phyloP scores from a whole-genome alignment of 768 basidiomycete genomes.

The Ephemerocybe angulata region DNA sequence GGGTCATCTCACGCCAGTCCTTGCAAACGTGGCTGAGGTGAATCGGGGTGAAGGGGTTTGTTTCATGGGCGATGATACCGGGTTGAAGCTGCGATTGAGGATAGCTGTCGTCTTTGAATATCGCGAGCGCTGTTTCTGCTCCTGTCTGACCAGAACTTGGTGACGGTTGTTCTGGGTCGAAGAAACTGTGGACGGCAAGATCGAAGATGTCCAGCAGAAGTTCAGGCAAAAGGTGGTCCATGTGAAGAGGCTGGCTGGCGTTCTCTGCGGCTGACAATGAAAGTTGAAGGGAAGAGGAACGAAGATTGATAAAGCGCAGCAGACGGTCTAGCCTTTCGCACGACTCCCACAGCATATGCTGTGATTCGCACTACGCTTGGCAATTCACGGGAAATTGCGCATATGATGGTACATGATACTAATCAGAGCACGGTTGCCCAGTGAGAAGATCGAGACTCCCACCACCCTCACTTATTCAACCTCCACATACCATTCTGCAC shows the following conservation, averaged over 20 bases:
- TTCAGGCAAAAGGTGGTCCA: neutral
- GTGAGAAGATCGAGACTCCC: neutral
- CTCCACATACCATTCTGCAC: slow-evolving; percentile 72
- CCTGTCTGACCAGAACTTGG: too few species aligned
- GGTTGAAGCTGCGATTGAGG: neutral
- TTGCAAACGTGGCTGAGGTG: neutral
- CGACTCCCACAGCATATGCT: too few species aligned
- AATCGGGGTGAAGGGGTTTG: neutral
- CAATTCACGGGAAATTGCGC: neutral
- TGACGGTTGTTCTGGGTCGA: too few species aligned
- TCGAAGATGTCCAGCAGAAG: neutral
- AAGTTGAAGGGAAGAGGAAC: too few species aligned
- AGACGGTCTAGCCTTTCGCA: too few species aligned
- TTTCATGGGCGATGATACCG: neutral
- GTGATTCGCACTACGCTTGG: too few species aligned
- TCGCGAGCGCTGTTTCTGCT: too few species aligned
- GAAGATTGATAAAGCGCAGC: too few species aligned
- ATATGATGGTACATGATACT: neutral
- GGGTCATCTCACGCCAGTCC: neutral
- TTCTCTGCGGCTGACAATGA: too few species aligned
- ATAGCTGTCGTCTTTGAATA: too few species aligned
- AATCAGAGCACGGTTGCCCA: neutral
- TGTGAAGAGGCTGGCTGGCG: too few species aligned
- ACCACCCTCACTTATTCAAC: slow-evolving; percentile 26
- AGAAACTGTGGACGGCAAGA: neutral